Conservation (phyloP, 2,329 filamentous ascomycete genomes). For the Aspergillus alliaceus region DNA sequence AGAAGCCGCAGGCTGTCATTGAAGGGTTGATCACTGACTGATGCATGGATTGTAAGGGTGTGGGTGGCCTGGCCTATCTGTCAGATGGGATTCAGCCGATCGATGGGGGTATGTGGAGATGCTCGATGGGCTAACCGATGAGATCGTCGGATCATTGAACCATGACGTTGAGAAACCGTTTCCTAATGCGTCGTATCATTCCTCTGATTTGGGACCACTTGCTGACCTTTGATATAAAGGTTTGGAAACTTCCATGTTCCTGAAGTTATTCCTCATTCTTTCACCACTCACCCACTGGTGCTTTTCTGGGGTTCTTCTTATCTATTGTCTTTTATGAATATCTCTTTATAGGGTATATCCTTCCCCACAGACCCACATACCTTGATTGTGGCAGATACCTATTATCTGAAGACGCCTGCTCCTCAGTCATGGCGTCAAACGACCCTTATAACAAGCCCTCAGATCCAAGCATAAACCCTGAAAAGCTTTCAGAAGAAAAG, state of each 20-base stretch:
- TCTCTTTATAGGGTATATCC: neutral
- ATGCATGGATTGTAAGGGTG: neutral
- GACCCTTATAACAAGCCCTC: neutral
- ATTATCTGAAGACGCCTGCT: neutral
- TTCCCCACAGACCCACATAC: neutral
- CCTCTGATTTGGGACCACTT: neutral
- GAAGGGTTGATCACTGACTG: neutral
- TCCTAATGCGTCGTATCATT: conserved; percentile 3
- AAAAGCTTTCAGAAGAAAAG: neutral
- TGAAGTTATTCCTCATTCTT: neutral
- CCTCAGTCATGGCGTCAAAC: neutral
- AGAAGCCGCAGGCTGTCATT: neutral
- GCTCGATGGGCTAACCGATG: neutral
- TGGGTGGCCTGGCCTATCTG: too few species aligned
- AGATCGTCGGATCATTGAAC: neutral
- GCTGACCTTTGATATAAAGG: neutral
- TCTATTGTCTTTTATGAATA: neutral
- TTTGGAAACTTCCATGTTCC: neutral
- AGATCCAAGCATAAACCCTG: neutral
- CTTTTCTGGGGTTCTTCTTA: neutral
- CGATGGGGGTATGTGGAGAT: neutral
- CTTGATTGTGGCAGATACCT: neutral
- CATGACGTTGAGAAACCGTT: conserved; percentile 6
- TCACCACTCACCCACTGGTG: neutral
- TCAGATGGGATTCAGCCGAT: neutral